Conservation (phyloP, 2,329 filamentous ascomycete genomes). For the Plectosphaerella plurivora region DNA sequence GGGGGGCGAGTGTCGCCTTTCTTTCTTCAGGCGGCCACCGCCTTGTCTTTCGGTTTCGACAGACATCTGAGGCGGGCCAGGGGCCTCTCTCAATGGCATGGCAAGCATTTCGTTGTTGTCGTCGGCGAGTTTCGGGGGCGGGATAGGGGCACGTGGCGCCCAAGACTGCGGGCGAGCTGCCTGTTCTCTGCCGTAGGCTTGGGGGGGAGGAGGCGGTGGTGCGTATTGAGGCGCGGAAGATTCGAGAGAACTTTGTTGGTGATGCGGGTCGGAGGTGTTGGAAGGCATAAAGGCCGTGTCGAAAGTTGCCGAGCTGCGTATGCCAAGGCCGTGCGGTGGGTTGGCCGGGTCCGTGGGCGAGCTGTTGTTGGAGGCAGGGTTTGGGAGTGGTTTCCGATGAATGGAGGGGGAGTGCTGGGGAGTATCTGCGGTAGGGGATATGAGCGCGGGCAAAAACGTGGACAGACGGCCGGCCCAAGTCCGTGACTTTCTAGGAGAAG, state of each 20-base stretch:
- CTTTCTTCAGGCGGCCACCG: constrained; percentile 6
- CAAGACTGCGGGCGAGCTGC: neutral
- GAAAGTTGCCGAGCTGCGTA: neutral
- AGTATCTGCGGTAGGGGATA: constrained; percentile 23
- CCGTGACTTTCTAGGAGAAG: constrained; percentile 22
- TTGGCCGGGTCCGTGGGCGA: constrained; percentile 8
- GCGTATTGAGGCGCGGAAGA: constrained; percentile 7
- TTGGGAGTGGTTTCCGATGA: constrained; percentile 16
- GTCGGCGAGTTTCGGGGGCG: neutral
- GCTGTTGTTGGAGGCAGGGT: neutral
- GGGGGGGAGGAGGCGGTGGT: constrained; percentile 6
- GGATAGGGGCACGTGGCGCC: neutral
- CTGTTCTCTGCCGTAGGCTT: neutral
- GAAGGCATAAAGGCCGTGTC: neutral
- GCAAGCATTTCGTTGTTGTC: neutral
- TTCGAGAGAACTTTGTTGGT: constrained; percentile 1
- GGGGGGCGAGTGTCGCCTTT: constrained; percentile 3
- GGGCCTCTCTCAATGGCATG: neutral
- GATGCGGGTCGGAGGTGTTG: neutral
- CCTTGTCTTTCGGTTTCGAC: neutral
- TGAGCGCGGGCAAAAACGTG: constrained; percentile 32
- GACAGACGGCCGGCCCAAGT: constrained; percentile 31
- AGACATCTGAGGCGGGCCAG: neutral
- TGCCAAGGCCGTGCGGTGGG: neutral
- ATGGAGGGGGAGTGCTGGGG: constrained; percentile 13